Percentiles rank a stretch among this genome's conserved stretches.
Conservation (phyloP, 805 yeast species). For the Metschnikowia gruessii region DNA sequence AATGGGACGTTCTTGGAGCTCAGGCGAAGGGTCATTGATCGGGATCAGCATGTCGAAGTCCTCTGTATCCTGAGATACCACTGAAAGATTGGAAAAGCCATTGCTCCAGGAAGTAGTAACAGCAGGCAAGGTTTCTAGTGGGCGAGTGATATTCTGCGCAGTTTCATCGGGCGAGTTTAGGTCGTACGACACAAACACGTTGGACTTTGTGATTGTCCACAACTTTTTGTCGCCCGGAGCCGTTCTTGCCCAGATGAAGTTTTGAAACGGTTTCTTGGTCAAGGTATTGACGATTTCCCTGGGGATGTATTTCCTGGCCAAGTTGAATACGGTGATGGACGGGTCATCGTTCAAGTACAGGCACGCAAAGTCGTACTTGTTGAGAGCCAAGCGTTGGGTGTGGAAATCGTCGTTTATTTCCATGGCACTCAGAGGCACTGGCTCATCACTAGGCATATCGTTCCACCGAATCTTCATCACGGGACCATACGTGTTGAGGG, state of each 20-base stretch:
- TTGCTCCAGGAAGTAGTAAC: slow-evolving; percentile 59
- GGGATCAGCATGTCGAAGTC: slow-evolving; percentile 34
- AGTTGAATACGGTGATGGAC: slow-evolving; percentile 63
- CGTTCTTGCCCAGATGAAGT: slow-evolving; percentile 41
- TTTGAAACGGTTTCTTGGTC: slow-evolving; percentile 41
- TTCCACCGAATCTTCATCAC: slow-evolving; percentile 74
- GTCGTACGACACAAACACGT: slow-evolving; percentile 36
- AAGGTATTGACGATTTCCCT: slow-evolving; percentile 57
- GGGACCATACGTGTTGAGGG: slow-evolving; percentile 72
- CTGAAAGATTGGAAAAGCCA: slow-evolving; percentile 46
- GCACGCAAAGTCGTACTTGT: slow-evolving; percentile 67
- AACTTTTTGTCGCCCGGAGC: slow-evolving; percentile 23
- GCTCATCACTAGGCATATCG: slow-evolving; percentile 29
- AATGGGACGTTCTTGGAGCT: background rate
- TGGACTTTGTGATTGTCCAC: slow-evolving; percentile 43
- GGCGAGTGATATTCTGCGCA: slow-evolving; percentile 27
- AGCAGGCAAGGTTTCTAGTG: slow-evolving; percentile 50
- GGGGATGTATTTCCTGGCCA: slow-evolving; percentile 72
- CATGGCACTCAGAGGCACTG: slow-evolving; percentile 22
- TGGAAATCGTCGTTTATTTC: slow-evolving; percentile 14
- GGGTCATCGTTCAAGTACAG: slow-evolving; percentile 73
- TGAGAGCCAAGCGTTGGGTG: slow-evolving; percentile 27
- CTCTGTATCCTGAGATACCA: slow-evolving; percentile 48
- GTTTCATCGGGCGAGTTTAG: slow-evolving; percentile 23
- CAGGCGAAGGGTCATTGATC: background rate